phyloP scores from a whole-genome alignment of 169 alveolate genomes.

The Plasmodium relictum region DNA sequence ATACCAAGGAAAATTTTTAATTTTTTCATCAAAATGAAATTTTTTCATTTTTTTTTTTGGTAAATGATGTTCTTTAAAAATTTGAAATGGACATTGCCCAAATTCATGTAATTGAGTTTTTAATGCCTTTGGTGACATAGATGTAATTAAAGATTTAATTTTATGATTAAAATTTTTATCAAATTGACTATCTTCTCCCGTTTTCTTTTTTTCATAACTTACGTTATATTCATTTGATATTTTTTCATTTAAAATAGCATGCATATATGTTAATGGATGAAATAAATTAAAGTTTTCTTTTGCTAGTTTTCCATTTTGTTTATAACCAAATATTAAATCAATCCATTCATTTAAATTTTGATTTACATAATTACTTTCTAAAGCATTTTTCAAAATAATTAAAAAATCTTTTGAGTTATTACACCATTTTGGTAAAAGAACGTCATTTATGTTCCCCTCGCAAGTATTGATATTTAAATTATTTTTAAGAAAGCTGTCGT shows the following conservation, averaged over 20 bases:
- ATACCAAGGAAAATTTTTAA: constrained; percentile 62
- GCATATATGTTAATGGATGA: constrained; percentile 93
- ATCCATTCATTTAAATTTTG: constrained; percentile 95
- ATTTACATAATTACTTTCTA: constrained; percentile 96
- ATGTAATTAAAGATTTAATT: constrained; percentile 77
- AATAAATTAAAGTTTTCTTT: constrained; percentile 86
- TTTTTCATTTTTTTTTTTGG: constrained; percentile 2
- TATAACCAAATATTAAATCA: constrained; percentile 97
- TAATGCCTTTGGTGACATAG: constrained; percentile 88
- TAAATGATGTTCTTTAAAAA: constrained; percentile 90
- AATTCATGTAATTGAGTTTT: constrained; percentile 91
- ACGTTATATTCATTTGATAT: constrained; percentile 17
- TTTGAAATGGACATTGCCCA: constrained; percentile 92
- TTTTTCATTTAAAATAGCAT: constrained; percentile 77
- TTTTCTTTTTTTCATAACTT: constrained; percentile 67
- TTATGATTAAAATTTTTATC: constrained; percentile 78
- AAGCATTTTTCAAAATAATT: constrained; percentile 90
- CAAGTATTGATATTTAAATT: constrained; percentile 84
- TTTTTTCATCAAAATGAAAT: constrained; percentile 7
- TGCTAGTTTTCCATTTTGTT: constrained; percentile 84
- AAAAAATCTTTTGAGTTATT: constrained; percentile 84
- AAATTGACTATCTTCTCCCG: constrained; percentile 31
- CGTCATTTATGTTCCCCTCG: constrained; percentile 88
- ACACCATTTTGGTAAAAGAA: constrained; percentile 93
- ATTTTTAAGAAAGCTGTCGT: constrained; percentile 91